Base-by-base conservation (phyloP, 2,329 filamentous ascomycete species). In the Diaporthe batatas region DNA sequence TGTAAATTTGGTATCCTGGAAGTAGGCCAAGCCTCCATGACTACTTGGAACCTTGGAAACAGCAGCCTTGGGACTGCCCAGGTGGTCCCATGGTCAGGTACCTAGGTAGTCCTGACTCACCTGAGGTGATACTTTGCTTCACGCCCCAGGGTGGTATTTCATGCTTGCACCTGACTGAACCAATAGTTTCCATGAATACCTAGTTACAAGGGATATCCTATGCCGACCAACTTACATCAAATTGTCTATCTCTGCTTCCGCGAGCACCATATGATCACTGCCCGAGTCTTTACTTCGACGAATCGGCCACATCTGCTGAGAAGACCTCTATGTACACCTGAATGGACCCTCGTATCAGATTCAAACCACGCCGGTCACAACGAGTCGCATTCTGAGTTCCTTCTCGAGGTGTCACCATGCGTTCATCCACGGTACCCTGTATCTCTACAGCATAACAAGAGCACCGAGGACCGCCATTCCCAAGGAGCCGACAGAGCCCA, bases 381-480 rank as follows among this genome's bases (percentile, higher is more conserved):
- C 25, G 12, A 34, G 2, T 34, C 34, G 18, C 42, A 65, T 36
- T 49, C 18, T 65, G 59, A 36, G 4, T 7, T n/a, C 18, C 5
- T 11, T 1, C 10, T 3, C 42, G 11, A 8, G 0, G 21, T 3
- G 16, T 34, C 53, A 32, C 1, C 14, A 18, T 21, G 3, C 16
- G 6, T 3, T 25, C 6, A 65, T 25, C 10, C 11, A 14, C 42
- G 36, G 12, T 25, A 8, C 44, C 3, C 32, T 2, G 1, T 11
- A 1, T 3, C 23, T 6, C 23, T 49, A 72, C 29, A 72, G n/a
- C 5, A 73, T 42, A 12, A 36, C 12, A 10, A 71, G 39, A 7
- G 51, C 68, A 53, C 72, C 72, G 2, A 73, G 49, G 2, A 71
- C 25, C 29, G 57, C 55, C 39, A 73, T 39, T 16, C 67, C 72